phyloP scores from a whole-genome alignment of 208 protist genomes.

The Trypanosoma grayi region DNA sequence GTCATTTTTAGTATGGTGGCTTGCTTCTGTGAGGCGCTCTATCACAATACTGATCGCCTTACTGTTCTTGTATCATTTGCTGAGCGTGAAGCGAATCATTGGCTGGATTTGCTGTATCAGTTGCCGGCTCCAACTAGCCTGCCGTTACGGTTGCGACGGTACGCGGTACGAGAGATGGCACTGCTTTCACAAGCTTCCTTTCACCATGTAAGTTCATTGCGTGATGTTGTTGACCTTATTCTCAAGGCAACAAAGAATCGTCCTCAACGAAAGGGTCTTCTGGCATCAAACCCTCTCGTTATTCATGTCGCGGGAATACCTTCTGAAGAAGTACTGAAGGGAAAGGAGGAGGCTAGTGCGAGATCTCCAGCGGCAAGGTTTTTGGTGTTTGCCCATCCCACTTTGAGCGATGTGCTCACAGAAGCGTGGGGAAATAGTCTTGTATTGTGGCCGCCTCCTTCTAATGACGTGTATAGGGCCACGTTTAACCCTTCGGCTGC shows the following conservation, averaged over 20 bases:
- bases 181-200: conserved; percentile 2
- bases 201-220: background rate
- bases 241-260: conserved; percentile 10
- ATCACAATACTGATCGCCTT: background rate
- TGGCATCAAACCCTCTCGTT: background rate
- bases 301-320: conserved; percentile 9
- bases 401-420: background rate
- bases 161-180: conserved; percentile 1
- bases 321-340: background rate
- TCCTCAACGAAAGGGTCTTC: background rate
- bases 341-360: background rate
- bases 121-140: background rate
- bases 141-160: conserved; percentile 2
- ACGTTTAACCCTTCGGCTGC: background rate
- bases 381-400: conserved; percentile 3
- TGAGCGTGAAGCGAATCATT: conserved; percentile 3
- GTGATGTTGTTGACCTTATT: conserved; percentile 7
- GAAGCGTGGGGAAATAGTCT: background rate
- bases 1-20: background rate
- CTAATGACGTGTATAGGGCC: background rate
- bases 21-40: conserved; percentile 7
- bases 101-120: conserved; percentile 10
- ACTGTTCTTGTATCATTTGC: background rate
- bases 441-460: background rate
- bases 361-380: background rate